Conservation (phyloP, 208 protist species). For the Wallacemonas rigidus region DNA sequence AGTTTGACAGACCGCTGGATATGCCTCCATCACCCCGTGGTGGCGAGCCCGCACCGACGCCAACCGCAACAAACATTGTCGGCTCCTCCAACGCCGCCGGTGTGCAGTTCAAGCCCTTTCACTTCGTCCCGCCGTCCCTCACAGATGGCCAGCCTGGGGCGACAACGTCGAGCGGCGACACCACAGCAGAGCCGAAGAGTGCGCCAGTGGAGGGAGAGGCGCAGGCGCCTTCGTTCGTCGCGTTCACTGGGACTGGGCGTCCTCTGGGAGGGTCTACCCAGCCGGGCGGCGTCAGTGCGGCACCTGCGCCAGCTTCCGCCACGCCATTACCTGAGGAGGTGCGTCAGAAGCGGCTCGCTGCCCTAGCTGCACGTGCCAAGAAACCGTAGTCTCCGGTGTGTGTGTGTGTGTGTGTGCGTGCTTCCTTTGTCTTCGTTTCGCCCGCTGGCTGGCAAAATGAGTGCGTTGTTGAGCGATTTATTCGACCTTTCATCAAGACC, state of each 20-base stretch:
- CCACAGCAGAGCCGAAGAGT: neutral
- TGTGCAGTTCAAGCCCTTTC: constrained; percentile 68
- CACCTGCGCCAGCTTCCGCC: constrained; percentile 16
- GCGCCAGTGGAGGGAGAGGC: neutral
- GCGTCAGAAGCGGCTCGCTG: constrained; percentile 42
- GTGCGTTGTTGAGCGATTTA: constrained; percentile 8
- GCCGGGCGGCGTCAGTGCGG: neutral
- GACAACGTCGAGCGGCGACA: neutral
- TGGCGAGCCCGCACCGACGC: constrained; percentile 11
- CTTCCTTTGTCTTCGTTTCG: neutral
- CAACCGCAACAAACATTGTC: constrained; percentile 57
- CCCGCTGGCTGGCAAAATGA: constrained; percentile 1
- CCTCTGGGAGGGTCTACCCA: constrained; percentile 22
- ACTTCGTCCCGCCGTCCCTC: constrained; percentile 65
- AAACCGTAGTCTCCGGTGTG: neutral
- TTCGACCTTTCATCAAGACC: too few relatives aligned
- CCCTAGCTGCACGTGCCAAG: constrained; percentile 19
- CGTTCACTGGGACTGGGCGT: constrained; percentile 33
- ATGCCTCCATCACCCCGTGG: constrained; percentile 77
- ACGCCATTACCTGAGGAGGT: constrained; percentile 30
- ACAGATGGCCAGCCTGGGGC: constrained; percentile 9
- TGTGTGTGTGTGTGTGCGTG: neutral
- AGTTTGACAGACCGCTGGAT: constrained; percentile 93
- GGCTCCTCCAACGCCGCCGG: constrained; percentile 36
- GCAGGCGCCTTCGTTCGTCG: constrained; percentile 1